phyloP scores from a whole-genome alignment of 2,329 filamentous ascomycete genomes.

The Diaporthe citriasiana region DNA sequence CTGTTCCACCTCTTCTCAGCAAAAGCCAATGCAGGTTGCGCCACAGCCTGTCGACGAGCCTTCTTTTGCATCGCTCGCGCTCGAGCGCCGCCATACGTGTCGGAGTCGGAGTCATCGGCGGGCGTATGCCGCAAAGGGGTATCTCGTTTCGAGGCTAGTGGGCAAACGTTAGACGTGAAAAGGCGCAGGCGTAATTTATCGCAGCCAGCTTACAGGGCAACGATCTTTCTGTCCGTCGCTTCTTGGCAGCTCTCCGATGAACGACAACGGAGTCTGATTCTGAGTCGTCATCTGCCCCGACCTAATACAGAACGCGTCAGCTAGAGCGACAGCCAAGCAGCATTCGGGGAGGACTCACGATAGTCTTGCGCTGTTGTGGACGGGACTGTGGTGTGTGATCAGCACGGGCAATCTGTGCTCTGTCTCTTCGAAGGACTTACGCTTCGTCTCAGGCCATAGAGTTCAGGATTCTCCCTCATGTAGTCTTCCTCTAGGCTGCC shows the following conservation, averaged over 20 bases:
- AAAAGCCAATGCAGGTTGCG: conserved; percentile 75
- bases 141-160: conserved; percentile 71
- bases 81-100: conserved; percentile 83
- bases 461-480: conserved; percentile 91
- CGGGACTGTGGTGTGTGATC: conserved; percentile 60
- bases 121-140: conserved; percentile 69
- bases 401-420: conserved; percentile 10
- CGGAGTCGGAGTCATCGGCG: conserved; percentile 76
- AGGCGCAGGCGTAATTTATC: background rate
- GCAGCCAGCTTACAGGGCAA: conserved; percentile 68
- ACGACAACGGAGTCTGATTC: conserved; percentile 78
- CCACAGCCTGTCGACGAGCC: conserved; percentile 79
- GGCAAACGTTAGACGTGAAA: conserved; percentile 28
- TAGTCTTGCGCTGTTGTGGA: conserved; percentile 69
- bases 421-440: conserved; percentile 61
- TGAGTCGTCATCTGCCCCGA: conserved; percentile 74
- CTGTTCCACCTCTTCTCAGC: conserved; percentile 93
- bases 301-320: conserved; percentile 53
- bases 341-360: conserved; percentile 59
- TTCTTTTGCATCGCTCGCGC: conserved; percentile 80
- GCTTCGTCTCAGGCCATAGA: conserved; percentile 95
- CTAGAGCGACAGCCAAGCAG: conserved; percentile 2
- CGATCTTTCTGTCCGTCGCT: conserved; percentile 77
- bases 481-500: conserved; percentile 80
- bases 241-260: conserved; percentile 73